Percentiles rank a stretch among this genome's conserved stretches.
Evolutionary conservation across 2,329 filamentous ascomycete genomes (phyloP).

Genomic region (Colletotrichum echinochloae): DNA sequence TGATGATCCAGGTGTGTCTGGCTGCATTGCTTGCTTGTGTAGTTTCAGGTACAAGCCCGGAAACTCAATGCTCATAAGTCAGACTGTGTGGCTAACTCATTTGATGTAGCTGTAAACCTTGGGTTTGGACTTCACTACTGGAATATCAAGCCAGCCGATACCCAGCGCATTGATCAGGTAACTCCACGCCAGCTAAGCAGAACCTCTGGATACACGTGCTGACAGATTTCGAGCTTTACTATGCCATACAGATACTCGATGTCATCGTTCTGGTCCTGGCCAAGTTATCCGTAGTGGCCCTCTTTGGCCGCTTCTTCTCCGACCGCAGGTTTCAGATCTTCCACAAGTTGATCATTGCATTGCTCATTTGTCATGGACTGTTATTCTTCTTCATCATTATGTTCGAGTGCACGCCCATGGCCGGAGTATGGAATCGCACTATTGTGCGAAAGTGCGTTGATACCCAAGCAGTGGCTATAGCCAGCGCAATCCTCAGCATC

Average conservation of each 20-base stretch:
- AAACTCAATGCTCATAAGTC: accelerated
- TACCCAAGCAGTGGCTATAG: slow-evolving; percentile 27
- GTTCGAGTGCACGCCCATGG: slow-evolving; percentile 41
- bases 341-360: slow-evolving; percentile 27
- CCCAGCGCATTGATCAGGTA: slow-evolving; percentile 29
- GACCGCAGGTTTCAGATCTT: slow-evolving; percentile 37
- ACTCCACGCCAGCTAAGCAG: accelerated
- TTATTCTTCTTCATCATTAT: slow-evolving; percentile 43
- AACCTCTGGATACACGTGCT: neutral
- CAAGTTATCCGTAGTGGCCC: slow-evolving; percentile 44
- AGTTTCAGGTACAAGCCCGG: slow-evolving; percentile 12
- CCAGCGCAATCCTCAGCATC: slow-evolving; percentile 39
- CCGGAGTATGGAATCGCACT: slow-evolving; percentile 38
- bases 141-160: slow-evolving; percentile 40
- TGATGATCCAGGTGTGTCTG: neutral
- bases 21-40: slow-evolving; percentile 19
- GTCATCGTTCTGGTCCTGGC: slow-evolving; percentile 42
- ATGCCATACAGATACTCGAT: slow-evolving; percentile 43
- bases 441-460: slow-evolving; percentile 34
- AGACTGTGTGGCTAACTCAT: neutral
- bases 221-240: slow-evolving; percentile 29
- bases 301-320: slow-evolving; percentile 43
- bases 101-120: slow-evolving; percentile 8
- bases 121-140: slow-evolving; percentile 44
- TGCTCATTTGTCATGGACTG: slow-evolving; percentile 41